Conservation (phyloP, 139 green algal genomes). For the Tetraselmis striata region DNA sequence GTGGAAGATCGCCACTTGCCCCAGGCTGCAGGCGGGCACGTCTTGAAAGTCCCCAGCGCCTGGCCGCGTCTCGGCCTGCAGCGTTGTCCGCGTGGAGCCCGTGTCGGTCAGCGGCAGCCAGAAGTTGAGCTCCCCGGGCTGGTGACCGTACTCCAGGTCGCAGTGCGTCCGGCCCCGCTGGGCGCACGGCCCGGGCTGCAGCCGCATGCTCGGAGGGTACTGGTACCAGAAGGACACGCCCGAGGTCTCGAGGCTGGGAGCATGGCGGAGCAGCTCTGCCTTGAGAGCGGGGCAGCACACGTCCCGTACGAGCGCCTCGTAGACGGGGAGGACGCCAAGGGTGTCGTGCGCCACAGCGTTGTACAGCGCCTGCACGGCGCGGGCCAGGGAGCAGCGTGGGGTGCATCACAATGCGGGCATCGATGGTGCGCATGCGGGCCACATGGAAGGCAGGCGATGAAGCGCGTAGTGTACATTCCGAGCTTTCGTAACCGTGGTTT, state of each 20-base stretch:
- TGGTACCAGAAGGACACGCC: neutral
- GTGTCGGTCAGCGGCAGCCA: slow-evolving; percentile 4
- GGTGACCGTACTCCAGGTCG: slow-evolving; percentile 8
- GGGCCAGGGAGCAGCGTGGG: too few relatives aligned
- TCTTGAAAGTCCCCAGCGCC: neutral
- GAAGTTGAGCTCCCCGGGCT: slow-evolving; percentile 10
- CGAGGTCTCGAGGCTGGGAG: neutral
- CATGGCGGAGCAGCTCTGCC: neutral
- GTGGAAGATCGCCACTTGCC: slow-evolving; percentile 2
- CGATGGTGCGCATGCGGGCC: too few relatives aligned
- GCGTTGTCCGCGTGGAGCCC: neutral
- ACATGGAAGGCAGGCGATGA: too few relatives aligned
- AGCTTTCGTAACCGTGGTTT: too few relatives aligned
- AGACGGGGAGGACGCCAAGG: neutral
- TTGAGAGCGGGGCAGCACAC: neutral
- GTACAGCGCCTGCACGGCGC: neutral
- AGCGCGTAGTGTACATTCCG: too few relatives aligned
- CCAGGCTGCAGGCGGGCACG: neutral
- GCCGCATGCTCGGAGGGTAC: neutral
- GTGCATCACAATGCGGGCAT: too few relatives aligned
- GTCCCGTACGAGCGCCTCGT: neutral
- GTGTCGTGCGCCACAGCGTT: neutral
- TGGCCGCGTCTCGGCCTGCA: neutral
- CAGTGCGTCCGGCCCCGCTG: neutral
- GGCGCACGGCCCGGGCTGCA: slow-evolving; percentile 3